Evolutionary conservation across 352 stramenopile species (phyloP), one percentile per base, ranked within the genome.

Genomic region (Phytophthora meadii): DNA sequence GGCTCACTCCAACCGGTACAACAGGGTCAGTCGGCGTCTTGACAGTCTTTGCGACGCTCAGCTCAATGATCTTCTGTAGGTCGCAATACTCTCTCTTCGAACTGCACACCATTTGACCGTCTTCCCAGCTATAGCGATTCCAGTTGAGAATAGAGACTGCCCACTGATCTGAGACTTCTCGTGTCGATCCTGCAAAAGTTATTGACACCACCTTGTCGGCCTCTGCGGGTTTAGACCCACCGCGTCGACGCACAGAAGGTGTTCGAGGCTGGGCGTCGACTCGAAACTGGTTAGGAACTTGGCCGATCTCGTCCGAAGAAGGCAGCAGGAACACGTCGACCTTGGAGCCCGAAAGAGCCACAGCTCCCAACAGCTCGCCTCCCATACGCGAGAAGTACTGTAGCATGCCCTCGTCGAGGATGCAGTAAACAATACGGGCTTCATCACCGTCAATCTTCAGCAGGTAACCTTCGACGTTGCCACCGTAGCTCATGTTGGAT

Each of bases 101-200:
- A 59, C 81, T 90, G 56, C 85, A 94, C 7, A 94, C 73, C 64
- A 87, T 87, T 77, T 89, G 72, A 17, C 84, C 70, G 28, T 93
- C 87, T 51, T 92, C 87, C 87, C 87, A 94, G 46, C 82, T 91
- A 72, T 92, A 90, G 49, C 84, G 83, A 61, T 90, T 94, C 87
- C 87, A 94, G 67, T 94, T 94, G 36, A 94, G 75, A 30, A 94
- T 80, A 2, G 79, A 89, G 24, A 92, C 44, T 9, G 87, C 87
- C 87, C 87, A 94, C 25, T 84, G 81, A 19, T 92, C 74, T 32
- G 73, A 72, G 41, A 93, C 65, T 45, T 88, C 78, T 3, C 69
- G 63, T 6, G 82, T 86, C 11, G 84, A 81, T 2, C 72, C 84
- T 12, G 82, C 84, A 47, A 93, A 81, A 27, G 69, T 81, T 39